Conservation (phyloP, 345 rosid species). For the Sapria himalayana region DNA sequence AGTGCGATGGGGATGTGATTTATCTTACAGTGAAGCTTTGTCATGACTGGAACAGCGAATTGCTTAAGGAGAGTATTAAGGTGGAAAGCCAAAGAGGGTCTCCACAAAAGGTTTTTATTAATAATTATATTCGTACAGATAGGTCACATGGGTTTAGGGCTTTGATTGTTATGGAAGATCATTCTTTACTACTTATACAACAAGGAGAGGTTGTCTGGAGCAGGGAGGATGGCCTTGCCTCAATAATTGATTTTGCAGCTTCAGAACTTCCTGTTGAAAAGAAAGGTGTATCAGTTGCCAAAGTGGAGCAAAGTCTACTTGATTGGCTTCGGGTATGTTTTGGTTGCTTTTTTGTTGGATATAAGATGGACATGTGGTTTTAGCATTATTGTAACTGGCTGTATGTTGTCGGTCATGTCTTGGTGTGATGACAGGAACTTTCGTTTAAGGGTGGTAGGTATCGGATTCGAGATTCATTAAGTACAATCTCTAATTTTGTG, state of each 20-base stretch:
- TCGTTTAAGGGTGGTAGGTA: too few species aligned
- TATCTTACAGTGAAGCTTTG: constrained; percentile 51
- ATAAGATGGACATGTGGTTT: too few species aligned
- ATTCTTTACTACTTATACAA: constrained; percentile 72
- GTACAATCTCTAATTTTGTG: too few species aligned
- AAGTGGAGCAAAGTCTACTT: constrained; percentile 78
- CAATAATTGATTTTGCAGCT: constrained; percentile 60
- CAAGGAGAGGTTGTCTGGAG: constrained; percentile 92
- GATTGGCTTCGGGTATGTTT: constrained; percentile 87
- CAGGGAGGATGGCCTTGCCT: constrained; percentile 90
- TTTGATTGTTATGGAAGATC: constrained; percentile 97
- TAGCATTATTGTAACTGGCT: too few species aligned
- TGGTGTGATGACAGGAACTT: too few species aligned
- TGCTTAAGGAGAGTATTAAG: constrained; percentile 53
- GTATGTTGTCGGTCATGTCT: too few species aligned
- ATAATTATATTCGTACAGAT: constrained; percentile 81
- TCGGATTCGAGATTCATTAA: too few species aligned
- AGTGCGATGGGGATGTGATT: constrained; percentile 38
- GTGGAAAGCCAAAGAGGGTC: constrained; percentile 52
- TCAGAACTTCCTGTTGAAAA: constrained; percentile 79
- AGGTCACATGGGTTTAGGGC: constrained; percentile 87
- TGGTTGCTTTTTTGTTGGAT: background rate
- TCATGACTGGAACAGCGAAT: constrained; percentile 42
- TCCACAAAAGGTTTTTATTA: constrained; percentile 74
- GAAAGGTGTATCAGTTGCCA: constrained; percentile 78